Percentiles rank a stretch among this genome's conserved stretches.
phyloP scores from a whole-genome alignment of 495 filamentous ascomycete genomes.

The Aspergillus nanangensis region DNA sequence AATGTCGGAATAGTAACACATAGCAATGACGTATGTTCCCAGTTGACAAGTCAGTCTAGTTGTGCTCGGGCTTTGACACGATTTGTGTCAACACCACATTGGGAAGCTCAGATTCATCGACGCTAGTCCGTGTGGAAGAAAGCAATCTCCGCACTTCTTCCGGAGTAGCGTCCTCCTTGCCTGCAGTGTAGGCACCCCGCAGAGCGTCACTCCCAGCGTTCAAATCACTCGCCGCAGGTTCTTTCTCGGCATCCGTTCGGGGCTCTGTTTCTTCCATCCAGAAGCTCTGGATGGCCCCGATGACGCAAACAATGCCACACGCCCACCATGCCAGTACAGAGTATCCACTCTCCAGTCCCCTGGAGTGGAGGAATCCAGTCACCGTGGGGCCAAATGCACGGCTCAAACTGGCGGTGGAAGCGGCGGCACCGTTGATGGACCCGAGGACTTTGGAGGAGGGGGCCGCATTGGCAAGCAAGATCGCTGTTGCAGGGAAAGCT shows the following conservation, averaged over 20 bases:
- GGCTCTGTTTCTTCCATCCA: slow-evolving; percentile 46
- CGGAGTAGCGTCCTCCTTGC: slow-evolving; percentile 19
- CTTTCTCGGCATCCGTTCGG: slow-evolving; percentile 24
- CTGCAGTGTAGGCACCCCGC: slow-evolving; percentile 17
- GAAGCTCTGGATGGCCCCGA: slow-evolving; percentile 60
- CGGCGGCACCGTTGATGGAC: slow-evolving; percentile 87
- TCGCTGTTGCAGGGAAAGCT: slow-evolving; percentile 79
- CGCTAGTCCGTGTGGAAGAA: slow-evolving; percentile 35
- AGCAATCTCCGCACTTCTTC: slow-evolving; percentile 40
- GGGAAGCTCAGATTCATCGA: slow-evolving; percentile 33
- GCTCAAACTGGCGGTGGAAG: slow-evolving; percentile 81
- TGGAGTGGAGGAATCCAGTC: slow-evolving; percentile 78
- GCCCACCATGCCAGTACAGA: slow-evolving; percentile 92
- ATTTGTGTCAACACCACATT: slow-evolving; percentile 20
- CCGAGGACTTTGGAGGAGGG: slow-evolving; percentile 78
- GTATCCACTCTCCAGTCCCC: slow-evolving; percentile 72
- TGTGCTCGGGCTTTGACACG: slow-evolving; percentile 6
- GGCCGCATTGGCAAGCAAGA: slow-evolving; percentile 80
- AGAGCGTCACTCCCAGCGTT: slow-evolving; percentile 2
- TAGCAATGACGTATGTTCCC: slow-evolving; percentile 10
- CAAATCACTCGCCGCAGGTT: slow-evolving; percentile 14
- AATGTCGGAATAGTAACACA: slow-evolving; percentile 12
- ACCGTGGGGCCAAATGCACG: slow-evolving; percentile 85
- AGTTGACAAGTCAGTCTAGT: slow-evolving; percentile 6
- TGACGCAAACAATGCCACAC: slow-evolving; percentile 66